Evolutionary conservation across 208 protist species (phyloP).

Genomic region (Phytomonas francai): DNA sequence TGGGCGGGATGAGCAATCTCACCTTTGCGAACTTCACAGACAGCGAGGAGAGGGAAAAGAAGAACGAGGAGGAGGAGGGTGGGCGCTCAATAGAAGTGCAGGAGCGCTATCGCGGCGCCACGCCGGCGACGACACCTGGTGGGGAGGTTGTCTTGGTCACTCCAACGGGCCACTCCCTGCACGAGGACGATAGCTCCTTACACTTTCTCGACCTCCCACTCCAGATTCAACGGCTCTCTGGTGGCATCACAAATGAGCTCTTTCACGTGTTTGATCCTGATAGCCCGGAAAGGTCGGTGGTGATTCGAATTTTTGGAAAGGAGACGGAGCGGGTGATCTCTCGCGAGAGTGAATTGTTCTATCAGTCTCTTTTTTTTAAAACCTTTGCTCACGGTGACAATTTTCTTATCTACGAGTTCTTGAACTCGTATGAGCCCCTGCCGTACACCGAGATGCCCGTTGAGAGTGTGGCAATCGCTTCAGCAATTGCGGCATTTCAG

Average conservation of each 20-base stretch:
- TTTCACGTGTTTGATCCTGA: constrained; percentile 71
- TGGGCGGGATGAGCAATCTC: too few relatives aligned
- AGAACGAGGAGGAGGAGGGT: constrained; percentile 16
- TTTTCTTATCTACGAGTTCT: constrained; percentile 80
- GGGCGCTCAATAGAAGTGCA: constrained; percentile 1
- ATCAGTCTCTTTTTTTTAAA: constrained; percentile 77
- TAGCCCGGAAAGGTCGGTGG: constrained; percentile 39
- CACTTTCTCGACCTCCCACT: constrained; percentile 22
- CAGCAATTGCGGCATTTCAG: constrained; percentile 59
- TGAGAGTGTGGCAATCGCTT: constrained; percentile 43
- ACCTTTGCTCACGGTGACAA: constrained; percentile 74
- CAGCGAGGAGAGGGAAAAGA: constrained; percentile 10
- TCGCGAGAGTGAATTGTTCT: constrained; percentile 85
- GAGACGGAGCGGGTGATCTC: constrained; percentile 86
- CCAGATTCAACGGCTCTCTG: constrained; percentile 54
- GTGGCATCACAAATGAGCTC: constrained; percentile 87
- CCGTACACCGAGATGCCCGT: constrained; percentile 55
- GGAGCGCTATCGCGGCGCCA: not conserved
- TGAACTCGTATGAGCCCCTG: constrained; percentile 53
- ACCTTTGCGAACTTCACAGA: too few relatives aligned
- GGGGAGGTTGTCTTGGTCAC: constrained; percentile 31
- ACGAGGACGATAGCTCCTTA: constrained; percentile 12
- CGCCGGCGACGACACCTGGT: constrained; percentile 25
- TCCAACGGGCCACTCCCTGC: constrained; percentile 18
- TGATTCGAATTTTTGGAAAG: constrained; percentile 84